phyloP scores from a whole-genome alignment of 768 basidiomycete genomes.

The Astraeus odoratus region DNA sequence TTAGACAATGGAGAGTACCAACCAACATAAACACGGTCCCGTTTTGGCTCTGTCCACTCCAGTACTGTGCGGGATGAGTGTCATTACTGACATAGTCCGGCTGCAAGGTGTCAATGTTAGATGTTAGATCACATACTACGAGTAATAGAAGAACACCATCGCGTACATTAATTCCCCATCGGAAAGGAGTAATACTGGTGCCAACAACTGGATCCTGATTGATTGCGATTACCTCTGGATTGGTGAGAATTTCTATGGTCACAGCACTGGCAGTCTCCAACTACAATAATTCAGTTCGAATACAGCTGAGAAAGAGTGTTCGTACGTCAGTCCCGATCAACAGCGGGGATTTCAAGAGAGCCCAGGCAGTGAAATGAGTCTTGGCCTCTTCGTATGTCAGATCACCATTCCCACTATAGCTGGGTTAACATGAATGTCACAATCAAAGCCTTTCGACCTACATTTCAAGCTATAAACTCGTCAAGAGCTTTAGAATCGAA shows the following conservation, averaged over 20 bases:
- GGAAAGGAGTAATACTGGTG: constrained; percentile 56
- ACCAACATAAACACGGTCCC: constrained; percentile 67
- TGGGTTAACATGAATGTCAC: background rate
- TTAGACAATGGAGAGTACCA: constrained; percentile 7
- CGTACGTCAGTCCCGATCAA: constrained; percentile 54
- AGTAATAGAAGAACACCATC: background rate
- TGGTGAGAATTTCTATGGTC: constrained; percentile 50
- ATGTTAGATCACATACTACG: background rate
- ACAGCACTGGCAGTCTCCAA: constrained; percentile 44
- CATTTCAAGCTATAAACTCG: constrained; percentile 48
- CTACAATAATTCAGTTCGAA: constrained; percentile 21
- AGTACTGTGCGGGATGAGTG: constrained; percentile 61
- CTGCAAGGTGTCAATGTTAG: constrained; percentile 11
- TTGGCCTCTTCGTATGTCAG: constrained; percentile 58
- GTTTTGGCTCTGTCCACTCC: constrained; percentile 60
- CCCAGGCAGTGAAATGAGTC: constrained; percentile 69
- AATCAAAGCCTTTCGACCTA: constrained; percentile 20
- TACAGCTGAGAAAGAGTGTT: constrained; percentile 10
- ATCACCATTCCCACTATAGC: constrained; percentile 51
- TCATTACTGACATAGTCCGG: constrained; percentile 32
- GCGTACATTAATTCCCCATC: constrained; percentile 61
- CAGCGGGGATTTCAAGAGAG: constrained; percentile 62
- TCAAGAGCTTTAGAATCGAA: background rate
- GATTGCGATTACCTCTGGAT: constrained; percentile 59
- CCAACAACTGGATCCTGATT: constrained; percentile 63